These are phyloP conservation scores for Jamesozyma spencerorum DNA, from an alignment of 805 yeast species.

Conservation along the genomic window DNA sequence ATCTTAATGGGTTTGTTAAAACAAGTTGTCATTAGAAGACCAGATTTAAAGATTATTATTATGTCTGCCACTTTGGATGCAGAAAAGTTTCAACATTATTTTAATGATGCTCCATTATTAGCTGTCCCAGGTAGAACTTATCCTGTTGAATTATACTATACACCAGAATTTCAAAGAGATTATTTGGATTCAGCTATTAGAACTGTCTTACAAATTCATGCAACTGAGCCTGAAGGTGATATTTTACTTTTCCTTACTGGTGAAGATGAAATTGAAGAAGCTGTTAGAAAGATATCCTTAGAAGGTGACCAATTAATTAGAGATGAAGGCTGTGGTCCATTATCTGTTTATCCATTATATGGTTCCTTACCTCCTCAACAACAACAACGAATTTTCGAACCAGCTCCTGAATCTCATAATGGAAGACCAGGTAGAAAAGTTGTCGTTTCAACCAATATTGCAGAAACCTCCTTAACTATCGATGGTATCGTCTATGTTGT, in stretches of 20 bases:
- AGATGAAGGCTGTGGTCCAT: conserved; percentile 85
- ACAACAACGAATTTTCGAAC: conserved; percentile 88
- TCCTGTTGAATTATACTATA: conserved; percentile 93
- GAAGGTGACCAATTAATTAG: conserved; percentile 85
- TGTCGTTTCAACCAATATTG: conserved; percentile 87
- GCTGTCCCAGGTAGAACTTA: conserved; percentile 98
- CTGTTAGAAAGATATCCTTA: conserved; percentile 75
- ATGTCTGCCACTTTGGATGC: conserved; percentile 99
- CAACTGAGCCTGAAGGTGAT: conserved; percentile 92
- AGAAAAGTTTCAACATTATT: conserved; percentile 84
- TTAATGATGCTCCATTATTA: conserved; percentile 82
- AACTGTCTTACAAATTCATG: conserved; percentile 92
- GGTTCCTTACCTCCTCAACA: conserved; percentile 95
- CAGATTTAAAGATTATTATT: conserved; percentile 82
- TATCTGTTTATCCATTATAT: conserved; percentile 83
- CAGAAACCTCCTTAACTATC: conserved; percentile 94
- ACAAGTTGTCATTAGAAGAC: conserved; percentile 68
- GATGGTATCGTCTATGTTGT: conserved; percentile 96
- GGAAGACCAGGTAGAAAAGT: conserved; percentile 95
- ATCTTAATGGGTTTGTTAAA: conserved; percentile 90
- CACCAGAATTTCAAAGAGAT: conserved; percentile 94
- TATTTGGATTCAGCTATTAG: conserved; percentile 91
- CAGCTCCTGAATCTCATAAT: conserved; percentile 66
- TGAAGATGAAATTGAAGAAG: conserved; percentile 97
- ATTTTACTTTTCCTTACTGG: conserved; percentile 82